Percentiles rank a stretch among this genome's conserved stretches.
Conservation (phyloP, 2,329 filamentous ascomycete genomes). For the Fusarium euwallaceae region DNA sequence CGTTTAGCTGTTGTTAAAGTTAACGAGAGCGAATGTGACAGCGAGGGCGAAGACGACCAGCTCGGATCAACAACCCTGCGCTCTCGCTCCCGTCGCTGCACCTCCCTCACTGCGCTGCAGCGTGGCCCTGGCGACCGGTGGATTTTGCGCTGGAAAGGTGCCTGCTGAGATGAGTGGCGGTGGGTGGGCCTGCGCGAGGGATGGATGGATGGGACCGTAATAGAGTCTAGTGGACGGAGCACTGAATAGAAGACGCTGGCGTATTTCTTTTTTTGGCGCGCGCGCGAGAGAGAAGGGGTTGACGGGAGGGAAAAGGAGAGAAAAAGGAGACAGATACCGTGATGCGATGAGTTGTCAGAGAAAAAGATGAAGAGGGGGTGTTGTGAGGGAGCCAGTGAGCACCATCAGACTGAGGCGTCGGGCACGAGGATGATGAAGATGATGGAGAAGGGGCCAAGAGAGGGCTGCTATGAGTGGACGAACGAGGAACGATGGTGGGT, state of each 20-base stretch:
- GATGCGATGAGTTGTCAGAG: constrained; percentile 18
- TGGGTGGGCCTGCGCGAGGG: constrained; percentile 24
- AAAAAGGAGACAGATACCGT: constrained; percentile 19
- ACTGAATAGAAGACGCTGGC: constrained; percentile 10
- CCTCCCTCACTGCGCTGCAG: constrained; percentile 15
- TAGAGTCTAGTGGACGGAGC: constrained; percentile 17
- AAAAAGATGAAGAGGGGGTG: constrained; percentile 15
- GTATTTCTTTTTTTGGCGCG: constrained; percentile 24
- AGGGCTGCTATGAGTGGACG: constrained; percentile 21
- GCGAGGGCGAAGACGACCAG: neutral
- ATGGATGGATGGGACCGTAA: constrained; percentile 14
- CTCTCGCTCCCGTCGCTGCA: neutral
- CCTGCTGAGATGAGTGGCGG: constrained; percentile 27
- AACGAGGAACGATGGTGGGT: constrained; percentile 2
- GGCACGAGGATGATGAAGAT: constrained; percentile 16
- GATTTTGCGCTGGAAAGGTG: constrained; percentile 24
- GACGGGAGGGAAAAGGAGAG: constrained; percentile 15
- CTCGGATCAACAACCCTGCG: neutral
- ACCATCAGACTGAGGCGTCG: constrained; percentile 13
- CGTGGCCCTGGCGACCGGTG: constrained; percentile 12
- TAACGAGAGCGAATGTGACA: constrained; percentile 33
- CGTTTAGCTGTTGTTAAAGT: constrained; percentile 11
- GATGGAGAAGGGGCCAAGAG: constrained; percentile 23
- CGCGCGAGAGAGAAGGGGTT: neutral
- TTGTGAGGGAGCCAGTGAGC: constrained; percentile 25